These are phyloP conservation scores for Aspergillus carbonarius DNA, from an alignment of 2,329 filamentous ascomycete species.

Conservation along the genomic window DNA sequence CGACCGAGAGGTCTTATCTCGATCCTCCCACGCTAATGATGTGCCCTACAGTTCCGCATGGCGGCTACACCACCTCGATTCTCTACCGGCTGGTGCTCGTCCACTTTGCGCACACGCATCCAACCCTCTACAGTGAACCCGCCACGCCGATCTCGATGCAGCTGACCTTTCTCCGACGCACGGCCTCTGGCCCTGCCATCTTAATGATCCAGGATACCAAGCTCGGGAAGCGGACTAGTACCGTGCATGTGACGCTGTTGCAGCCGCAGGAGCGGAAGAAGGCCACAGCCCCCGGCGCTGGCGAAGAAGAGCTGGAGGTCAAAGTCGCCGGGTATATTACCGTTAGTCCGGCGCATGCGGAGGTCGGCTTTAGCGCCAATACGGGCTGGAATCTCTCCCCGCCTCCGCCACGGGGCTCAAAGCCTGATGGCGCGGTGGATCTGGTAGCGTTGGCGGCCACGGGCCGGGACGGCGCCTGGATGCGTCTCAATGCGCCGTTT, in stretches of 20 bases:
- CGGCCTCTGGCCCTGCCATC: slow-evolving; percentile 55
- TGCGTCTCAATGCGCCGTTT: slow-evolving; percentile 26
- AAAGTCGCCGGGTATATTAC: slow-evolving; percentile 66
- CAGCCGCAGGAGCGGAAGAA: slow-evolving; percentile 31
- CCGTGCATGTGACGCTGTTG: slow-evolving; percentile 61
- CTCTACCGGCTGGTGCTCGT: slow-evolving; percentile 59
- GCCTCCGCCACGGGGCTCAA: slow-evolving; percentile 38
- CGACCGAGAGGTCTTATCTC: background rate
- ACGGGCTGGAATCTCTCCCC: slow-evolving; percentile 57
- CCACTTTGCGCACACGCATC: slow-evolving; percentile 61
- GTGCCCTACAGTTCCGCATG: slow-evolving; percentile 62
- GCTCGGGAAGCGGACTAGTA: slow-evolving; percentile 62
- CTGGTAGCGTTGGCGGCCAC: slow-evolving; percentile 19
- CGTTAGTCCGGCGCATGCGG: slow-evolving; percentile 60
- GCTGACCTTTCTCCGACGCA: slow-evolving; percentile 65
- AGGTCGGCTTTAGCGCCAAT: slow-evolving; percentile 57
- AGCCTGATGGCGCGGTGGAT: slow-evolving; percentile 32
- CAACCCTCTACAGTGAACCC: slow-evolving; percentile 47
- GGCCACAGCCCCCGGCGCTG: slow-evolving; percentile 21
- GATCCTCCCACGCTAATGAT: slow-evolving; percentile 5
- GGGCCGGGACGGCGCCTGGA: slow-evolving; percentile 30
- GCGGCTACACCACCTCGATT: slow-evolving; percentile 65
- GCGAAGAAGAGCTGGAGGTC: slow-evolving; percentile 48
- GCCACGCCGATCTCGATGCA: slow-evolving; percentile 65
- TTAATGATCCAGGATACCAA: slow-evolving; percentile 64